Evolutionary conservation across 768 basidiomycete species (phyloP).

Genomic region (Russula foetens): DNA sequence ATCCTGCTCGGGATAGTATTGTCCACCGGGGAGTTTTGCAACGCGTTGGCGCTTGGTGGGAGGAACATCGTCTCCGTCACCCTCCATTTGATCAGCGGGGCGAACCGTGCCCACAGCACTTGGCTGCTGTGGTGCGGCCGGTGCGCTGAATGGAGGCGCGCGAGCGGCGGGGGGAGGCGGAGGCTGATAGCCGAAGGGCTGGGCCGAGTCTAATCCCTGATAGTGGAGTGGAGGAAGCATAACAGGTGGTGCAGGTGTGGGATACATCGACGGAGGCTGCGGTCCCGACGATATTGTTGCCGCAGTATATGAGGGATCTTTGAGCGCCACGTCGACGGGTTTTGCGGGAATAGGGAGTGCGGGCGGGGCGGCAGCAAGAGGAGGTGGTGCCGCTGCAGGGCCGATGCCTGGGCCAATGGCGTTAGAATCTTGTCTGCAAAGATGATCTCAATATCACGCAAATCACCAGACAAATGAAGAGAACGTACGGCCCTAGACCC

Average conservation of each 20-base stretch:
- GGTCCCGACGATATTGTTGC: conserved; percentile 89
- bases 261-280: conserved; percentile 73
- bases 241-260: conserved; percentile 46
- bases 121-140: conserved; percentile 32
- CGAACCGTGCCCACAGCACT: conserved; percentile 63
- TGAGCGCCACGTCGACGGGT: conserved; percentile 34
- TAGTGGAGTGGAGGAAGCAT: conserved; percentile 84
- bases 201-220: conserved; percentile 67
- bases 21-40: conserved; percentile 78
- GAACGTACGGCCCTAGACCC: conserved; percentile 75
- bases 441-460: conserved; percentile 16
- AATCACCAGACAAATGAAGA: conserved; percentile 5
- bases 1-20: conserved; percentile 77
- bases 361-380: conserved; percentile 54
- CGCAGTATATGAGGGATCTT: conserved; percentile 57
- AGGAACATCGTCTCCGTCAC: conserved; percentile 51
- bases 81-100: conserved; percentile 77
- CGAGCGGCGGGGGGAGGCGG: conserved; percentile 31
- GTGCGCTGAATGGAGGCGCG: conserved; percentile 49
- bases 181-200: conserved; percentile 75
- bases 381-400: conserved; percentile 62
- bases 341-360: conserved; percentile 66
- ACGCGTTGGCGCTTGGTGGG: conserved; percentile 85
- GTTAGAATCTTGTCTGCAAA: conserved; percentile 56
- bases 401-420: conserved; percentile 87